A percentile compares a stretch with the other conserved stretches of the same genome.
phyloP scores from a whole-genome alignment of 2,329 filamentous ascomycete species.

The Dendryphion nanum region DNA sequence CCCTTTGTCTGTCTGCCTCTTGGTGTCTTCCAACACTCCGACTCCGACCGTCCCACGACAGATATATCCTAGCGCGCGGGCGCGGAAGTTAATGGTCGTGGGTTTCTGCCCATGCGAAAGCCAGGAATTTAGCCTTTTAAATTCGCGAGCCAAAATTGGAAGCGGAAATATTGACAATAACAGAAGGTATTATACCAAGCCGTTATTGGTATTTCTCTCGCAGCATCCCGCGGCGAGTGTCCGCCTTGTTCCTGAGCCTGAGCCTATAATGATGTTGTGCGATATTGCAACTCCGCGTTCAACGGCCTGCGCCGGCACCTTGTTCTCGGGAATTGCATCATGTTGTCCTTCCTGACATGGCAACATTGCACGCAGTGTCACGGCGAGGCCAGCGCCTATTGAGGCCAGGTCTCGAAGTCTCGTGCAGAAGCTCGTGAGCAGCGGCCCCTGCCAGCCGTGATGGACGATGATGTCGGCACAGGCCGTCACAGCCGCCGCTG shows the following conservation, averaged over 20 bases:
- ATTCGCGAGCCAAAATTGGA: slow-evolving; percentile 31
- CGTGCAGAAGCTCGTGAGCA: too few species aligned
- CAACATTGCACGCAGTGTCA: slow-evolving; percentile 1
- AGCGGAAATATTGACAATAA: slow-evolving; percentile 36
- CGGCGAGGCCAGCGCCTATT: too few species aligned
- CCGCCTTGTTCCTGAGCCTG: slow-evolving; percentile 2
- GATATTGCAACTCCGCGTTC: slow-evolving; percentile 6
- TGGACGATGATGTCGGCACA: slow-evolving; percentile 1
- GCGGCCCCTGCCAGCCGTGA: background rate
- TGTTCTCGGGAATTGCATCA: slow-evolving; percentile 13
- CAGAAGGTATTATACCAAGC: slow-evolving; percentile 29
- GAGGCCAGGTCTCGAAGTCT: too few species aligned
- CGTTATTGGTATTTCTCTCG: slow-evolving; percentile 36
- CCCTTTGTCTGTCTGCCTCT: slow-evolving; percentile 4
- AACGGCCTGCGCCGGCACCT: slow-evolving; percentile 16
- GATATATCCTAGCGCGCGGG: slow-evolving; percentile 17
- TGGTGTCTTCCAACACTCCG: slow-evolving; percentile 7
- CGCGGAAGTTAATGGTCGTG: slow-evolving; percentile 26
- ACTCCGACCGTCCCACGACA: slow-evolving; percentile 18
- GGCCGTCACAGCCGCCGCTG: background rate
- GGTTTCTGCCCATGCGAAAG: slow-evolving; percentile 13
- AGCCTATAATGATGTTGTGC: slow-evolving; percentile 15
- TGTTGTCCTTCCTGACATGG: slow-evolving; percentile 4
- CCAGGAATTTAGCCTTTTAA: slow-evolving; percentile 29
- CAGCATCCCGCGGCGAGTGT: slow-evolving; percentile 26